A percentile compares a stretch with the other conserved stretches of the same genome.
Evolutionary conservation across 176 grass and related monocot species (phyloP).

Genomic region (Pontederia crassipes): DNA sequence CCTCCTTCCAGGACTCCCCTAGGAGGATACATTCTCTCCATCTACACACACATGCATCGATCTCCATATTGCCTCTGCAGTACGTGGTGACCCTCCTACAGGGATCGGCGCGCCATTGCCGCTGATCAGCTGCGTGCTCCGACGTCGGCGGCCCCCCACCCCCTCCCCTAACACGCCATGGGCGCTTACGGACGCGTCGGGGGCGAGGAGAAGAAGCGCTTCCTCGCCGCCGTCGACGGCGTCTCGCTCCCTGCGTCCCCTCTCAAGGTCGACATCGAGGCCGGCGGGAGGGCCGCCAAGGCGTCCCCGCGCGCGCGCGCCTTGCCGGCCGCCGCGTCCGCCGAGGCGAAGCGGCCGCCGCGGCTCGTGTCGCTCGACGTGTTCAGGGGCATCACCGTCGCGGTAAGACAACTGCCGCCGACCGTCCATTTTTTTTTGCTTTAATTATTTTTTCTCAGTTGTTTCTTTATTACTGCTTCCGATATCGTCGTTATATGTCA

Average conservation of each 20-base stretch:
- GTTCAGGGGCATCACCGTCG: conserved; percentile 59
- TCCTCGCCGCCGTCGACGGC: too few species aligned
- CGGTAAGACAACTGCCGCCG: conserved; percentile 18
- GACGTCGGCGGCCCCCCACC: too few species aligned
- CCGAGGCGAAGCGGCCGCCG: not conserved
- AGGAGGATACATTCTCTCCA: too few species aligned
- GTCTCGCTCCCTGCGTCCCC: too few species aligned
- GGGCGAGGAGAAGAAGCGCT: conserved; percentile 17
- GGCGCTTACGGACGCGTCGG: conserved; percentile 46
- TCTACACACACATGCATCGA: too few species aligned
- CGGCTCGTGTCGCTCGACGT: conserved; percentile 74
- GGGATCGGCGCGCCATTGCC: too few species aligned
- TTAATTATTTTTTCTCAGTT: not conserved
- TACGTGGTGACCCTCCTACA: too few species aligned
- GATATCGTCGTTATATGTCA: not conserved
- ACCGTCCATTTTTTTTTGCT: not conserved
- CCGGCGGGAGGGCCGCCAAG: conserved; percentile 11
- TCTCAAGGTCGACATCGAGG: conserved; percentile 15
- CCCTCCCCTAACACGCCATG: not conserved
- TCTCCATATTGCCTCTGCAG: too few species aligned
- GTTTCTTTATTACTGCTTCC: not conserved
- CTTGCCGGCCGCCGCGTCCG: conserved; percentile 12
- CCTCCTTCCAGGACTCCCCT: too few species aligned
- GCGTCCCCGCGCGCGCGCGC: not conserved
- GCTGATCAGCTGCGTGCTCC: too few species aligned